A percentile compares a stretch with the other conserved stretches of the same genome.
These are phyloP conservation scores for Globomyces pollinis-pini DNA, from an alignment of 192 early-diverging fungal species.

Conservation along the genomic window DNA sequence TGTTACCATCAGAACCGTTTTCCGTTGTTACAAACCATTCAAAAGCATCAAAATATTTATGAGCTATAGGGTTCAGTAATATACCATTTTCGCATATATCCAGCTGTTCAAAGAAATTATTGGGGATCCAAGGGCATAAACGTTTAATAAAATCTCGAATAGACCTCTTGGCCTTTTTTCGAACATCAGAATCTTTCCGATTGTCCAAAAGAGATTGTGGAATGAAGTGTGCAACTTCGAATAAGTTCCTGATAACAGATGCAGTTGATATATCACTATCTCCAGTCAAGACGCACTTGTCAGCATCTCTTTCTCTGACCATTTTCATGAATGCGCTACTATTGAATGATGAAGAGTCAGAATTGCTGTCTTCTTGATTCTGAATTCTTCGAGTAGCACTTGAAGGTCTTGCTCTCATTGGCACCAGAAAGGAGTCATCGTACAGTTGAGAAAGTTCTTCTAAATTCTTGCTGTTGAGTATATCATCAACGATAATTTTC, in stretches of 20 bases:
- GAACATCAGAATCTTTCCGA: background rate
- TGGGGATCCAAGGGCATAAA: background rate
- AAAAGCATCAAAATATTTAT: background rate
- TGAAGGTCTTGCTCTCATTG: slow-evolving; percentile 2
- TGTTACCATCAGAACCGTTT: background rate
- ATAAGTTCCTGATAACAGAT: background rate
- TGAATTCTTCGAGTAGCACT: background rate
- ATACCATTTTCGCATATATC: slow-evolving; percentile 7
- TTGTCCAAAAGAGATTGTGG: background rate
- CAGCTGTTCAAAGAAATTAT: background rate
- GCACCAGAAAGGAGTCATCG: slow-evolving; percentile 6
- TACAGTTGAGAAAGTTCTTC: background rate
- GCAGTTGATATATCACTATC: background rate
- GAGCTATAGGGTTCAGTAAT: background rate
- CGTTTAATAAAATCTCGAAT: background rate
- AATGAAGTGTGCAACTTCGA: slow-evolving; percentile 2
- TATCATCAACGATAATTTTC: background rate
- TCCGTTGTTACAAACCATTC: slow-evolving; percentile 1
- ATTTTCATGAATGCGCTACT: background rate
- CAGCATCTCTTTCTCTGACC: slow-evolving; percentile 3
- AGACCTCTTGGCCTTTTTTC: too few relatives aligned
- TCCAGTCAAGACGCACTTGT: slow-evolving; percentile 1
- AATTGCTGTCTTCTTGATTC: background rate
- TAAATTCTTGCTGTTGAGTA: background rate
- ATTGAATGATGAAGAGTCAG: background rate